phyloP scores from a whole-genome alignment of 805 yeast species.

The Myxozyma mucilagina region DNA sequence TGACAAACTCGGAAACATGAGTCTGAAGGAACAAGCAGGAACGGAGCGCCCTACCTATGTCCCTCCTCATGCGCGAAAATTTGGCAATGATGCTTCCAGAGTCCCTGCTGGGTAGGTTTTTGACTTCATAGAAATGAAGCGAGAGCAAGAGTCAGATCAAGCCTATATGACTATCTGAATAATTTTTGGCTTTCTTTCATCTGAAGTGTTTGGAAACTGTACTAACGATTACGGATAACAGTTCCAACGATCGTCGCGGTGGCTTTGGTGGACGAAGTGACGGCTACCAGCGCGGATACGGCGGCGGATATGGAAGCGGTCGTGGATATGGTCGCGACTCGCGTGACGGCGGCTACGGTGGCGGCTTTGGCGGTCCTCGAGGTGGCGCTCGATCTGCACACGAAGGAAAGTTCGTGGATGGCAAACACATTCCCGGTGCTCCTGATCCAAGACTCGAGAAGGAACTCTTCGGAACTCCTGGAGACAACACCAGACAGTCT shows the following conservation, averaged over 20 bases:
- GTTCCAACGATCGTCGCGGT: conserved; percentile 23
- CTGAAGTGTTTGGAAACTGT: not conserved
- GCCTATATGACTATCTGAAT: not conserved
- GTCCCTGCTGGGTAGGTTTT: conserved; percentile 9
- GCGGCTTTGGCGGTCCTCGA: conserved; percentile 33
- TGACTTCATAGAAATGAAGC: not conserved
- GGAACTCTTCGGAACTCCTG: conserved; percentile 79
- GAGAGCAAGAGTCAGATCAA: not conserved
- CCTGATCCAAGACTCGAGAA: conserved; percentile 67
- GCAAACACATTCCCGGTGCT: conserved; percentile 82
- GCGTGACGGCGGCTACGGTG: conserved; percentile 32
- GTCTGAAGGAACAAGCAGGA: conserved; percentile 20
- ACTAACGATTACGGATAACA: conserved; percentile 5
- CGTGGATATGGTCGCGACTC: conserved; percentile 28
- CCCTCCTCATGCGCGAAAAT: conserved; percentile 51
- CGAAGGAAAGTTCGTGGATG: conserved; percentile 83
- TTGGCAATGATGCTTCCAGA: conserved; percentile 25
- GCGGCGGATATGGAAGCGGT: conserved; percentile 26
- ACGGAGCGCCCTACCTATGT: conserved; percentile 44
- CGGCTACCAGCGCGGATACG: conserved; percentile 21
- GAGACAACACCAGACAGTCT: conserved; percentile 72
- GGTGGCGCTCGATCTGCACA: conserved; percentile 40
- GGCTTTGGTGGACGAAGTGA: conserved; percentile 24
- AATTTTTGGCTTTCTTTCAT: not conserved
- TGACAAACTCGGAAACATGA: conserved; percentile 24